Percentiles rank a stretch among this genome's conserved stretches.
phyloP scores from a whole-genome alignment of 441 rosid genomes.

The Bruguiera hainesii region DNA sequence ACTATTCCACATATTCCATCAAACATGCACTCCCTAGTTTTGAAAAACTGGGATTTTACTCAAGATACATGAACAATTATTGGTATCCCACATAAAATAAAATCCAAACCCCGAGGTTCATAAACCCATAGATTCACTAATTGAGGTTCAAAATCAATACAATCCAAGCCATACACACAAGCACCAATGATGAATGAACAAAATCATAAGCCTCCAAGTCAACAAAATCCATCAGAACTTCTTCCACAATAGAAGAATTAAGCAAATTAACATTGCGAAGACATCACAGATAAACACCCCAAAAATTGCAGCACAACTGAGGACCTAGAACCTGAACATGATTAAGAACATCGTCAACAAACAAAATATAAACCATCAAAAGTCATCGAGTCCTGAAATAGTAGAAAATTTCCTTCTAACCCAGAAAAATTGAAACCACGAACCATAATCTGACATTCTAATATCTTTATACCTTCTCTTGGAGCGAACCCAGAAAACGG shows the following conservation, averaged over 20 bases:
- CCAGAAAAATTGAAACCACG: background rate
- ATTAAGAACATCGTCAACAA: background rate
- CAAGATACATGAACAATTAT: background rate
- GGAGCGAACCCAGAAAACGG: background rate
- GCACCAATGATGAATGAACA: background rate
- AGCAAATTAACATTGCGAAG: background rate
- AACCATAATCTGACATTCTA: background rate
- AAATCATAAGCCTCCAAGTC: background rate
- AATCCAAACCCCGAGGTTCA: background rate
- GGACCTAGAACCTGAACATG: background rate
- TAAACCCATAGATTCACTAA: background rate
- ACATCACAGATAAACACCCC: too few species aligned
- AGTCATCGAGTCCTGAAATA: background rate
- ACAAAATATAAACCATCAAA: background rate
- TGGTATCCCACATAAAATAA: background rate
- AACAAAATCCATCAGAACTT: background rate
- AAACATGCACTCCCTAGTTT: too few species aligned
- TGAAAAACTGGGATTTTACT: background rate
- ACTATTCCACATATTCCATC: too few species aligned
- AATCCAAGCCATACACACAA: background rate
- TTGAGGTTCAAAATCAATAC: background rate
- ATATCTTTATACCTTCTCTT: conserved; percentile 10
- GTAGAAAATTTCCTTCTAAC: background rate
- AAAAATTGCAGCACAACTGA: background rate
- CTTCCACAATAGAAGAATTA: background rate